Evolutionary conservation across 108 stramenopile genomes (phyloP).

Genomic region (Cyclostephanos tholiformis): DNA sequence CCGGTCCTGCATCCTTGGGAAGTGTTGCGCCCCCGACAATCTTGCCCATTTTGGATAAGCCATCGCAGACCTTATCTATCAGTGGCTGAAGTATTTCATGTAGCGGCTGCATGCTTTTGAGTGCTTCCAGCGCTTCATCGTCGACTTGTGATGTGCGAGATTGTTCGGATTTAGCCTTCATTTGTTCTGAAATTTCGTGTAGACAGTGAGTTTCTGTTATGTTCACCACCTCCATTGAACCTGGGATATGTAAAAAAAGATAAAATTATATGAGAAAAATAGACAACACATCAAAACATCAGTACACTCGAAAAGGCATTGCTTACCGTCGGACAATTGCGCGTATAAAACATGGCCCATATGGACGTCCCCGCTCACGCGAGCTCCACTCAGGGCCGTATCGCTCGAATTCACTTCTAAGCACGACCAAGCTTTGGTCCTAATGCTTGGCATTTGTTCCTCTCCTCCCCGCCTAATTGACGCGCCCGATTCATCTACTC

Average conservation of each 20-base stretch:
- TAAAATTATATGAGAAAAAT: background rate
- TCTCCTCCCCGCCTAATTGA: background rate
- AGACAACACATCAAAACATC: background rate
- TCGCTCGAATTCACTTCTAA: slow-evolving; percentile 50
- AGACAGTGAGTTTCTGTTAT: slow-evolving; percentile 67
- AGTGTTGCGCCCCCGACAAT: slow-evolving; percentile 72
- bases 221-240: slow-evolving; percentile 56
- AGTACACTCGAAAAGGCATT: background rate
- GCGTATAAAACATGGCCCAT: slow-evolving; percentile 75
- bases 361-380: slow-evolving; percentile 64
- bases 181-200: slow-evolving; percentile 49
- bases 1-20: slow-evolving; percentile 51
- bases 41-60: slow-evolving; percentile 64
- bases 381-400: slow-evolving; percentile 55
- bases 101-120: slow-evolving; percentile 57
- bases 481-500: background rate
- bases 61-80: slow-evolving; percentile 52
- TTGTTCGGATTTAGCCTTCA: slow-evolving; percentile 41
- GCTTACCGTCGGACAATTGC: slow-evolving; percentile 58
- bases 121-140: slow-evolving; percentile 42
- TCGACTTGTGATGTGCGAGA: slow-evolving; percentile 8
- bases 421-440: slow-evolving; percentile 67
- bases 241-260: background rate
- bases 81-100: slow-evolving; percentile 57
- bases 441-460: slow-evolving; percentile 13